These are phyloP conservation scores for Colletotrichum eleusines DNA, from an alignment of 2,329 filamentous ascomycete species.

Conservation along the genomic window DNA sequence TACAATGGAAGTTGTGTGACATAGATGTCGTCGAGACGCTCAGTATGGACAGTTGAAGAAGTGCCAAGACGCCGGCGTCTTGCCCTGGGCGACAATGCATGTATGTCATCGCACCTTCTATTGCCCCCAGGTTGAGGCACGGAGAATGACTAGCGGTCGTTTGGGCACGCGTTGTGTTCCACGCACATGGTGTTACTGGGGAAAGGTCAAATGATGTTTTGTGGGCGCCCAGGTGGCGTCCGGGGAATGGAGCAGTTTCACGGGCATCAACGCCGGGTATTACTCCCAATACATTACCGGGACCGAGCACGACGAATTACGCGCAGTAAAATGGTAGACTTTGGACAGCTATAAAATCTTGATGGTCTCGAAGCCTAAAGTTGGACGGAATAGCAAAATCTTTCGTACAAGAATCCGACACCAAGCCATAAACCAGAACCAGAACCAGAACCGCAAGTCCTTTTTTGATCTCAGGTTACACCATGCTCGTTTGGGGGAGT, in stretches of 20 bases:
- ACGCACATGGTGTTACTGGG: not conserved
- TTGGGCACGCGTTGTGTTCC: not conserved
- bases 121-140: too few relatives aligned
- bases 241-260: not conserved
- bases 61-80: too few relatives aligned
- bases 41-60: too few relatives aligned
- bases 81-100: too few relatives aligned
- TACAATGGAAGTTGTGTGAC: too few relatives aligned
- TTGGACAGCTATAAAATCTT: conserved; percentile 13
- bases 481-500: conserved; percentile 38
- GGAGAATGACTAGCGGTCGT: too few relatives aligned
- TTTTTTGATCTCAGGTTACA: conserved; percentile 42
- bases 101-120: too few relatives aligned
- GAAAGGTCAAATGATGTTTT: not conserved
- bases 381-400: conserved; percentile 27
- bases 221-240: not conserved
- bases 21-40: too few relatives aligned
- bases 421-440: conserved; percentile 38
- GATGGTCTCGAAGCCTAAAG: conserved; percentile 29
- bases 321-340: not conserved
- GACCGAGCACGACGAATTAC: not conserved
- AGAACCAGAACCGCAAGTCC: conserved; percentile 24
- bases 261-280: not conserved
- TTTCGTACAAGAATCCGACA: conserved; percentile 41
- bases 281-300: not conserved